These are phyloP conservation scores for Sporothrix globosa DNA, from an alignment of 2,329 filamentous ascomycete species.

Conservation along the genomic window DNA sequence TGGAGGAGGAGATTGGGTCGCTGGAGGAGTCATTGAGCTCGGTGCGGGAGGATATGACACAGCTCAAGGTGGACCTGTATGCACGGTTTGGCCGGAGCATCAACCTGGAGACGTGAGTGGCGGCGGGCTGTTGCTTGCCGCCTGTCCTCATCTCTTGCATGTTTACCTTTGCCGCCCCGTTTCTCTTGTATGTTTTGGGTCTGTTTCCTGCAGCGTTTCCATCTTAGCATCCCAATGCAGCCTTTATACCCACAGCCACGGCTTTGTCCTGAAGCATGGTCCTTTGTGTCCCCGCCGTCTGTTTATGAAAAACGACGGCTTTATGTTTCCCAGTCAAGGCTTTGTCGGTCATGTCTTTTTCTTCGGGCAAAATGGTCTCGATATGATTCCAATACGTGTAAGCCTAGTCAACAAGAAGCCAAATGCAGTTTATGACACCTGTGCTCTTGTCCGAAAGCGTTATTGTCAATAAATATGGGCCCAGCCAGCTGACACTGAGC, in stretches of 20 bases:
- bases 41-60: conserved; percentile 82
- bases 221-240: conserved; percentile 8
- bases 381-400: too few species aligned
- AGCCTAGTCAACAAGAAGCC: neutral
- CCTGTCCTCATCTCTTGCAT: too few species aligned
- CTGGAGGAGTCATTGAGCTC: conserved; percentile 76
- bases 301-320: neutral
- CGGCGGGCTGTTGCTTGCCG: too few species aligned
- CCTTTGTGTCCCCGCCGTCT: neutral
- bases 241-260: conserved; percentile 8
- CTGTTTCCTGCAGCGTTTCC: conserved; percentile 6
- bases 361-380: neutral
- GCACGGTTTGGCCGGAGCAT: conserved; percentile 95
- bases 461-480: neutral
- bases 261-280: neutral
- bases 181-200: neutral
- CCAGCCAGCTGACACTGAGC: neutral
- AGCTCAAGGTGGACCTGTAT: conserved; percentile 90
- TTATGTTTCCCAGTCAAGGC: neutral
- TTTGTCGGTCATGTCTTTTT: neutral
- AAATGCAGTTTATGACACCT: neutral
- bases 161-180: neutral
- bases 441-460: neutral
- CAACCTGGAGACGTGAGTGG: conserved; percentile 80
- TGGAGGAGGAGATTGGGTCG: conserved; percentile 74